These are phyloP conservation scores for Colletotrichum musae DNA, from an alignment of 2,329 filamentous ascomycete genomes.

Conservation along the genomic window DNA sequence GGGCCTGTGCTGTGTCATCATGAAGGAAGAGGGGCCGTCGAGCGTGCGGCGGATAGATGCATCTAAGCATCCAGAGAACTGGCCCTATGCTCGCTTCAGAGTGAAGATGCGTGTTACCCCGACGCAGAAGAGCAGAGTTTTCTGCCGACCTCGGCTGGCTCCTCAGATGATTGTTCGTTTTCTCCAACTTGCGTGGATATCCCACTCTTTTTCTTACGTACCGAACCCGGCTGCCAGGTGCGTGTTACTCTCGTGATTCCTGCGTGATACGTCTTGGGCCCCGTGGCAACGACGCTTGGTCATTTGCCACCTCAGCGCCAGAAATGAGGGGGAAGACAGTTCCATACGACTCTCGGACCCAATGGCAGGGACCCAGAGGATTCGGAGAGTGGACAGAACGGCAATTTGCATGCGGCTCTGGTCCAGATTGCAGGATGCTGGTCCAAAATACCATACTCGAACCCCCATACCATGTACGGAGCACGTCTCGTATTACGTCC, in stretches of 20 bases:
- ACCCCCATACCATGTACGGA: no score
- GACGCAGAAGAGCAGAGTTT: not conserved
- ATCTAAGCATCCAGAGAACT: not conserved
- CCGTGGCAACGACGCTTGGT: no score
- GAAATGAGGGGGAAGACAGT: not conserved
- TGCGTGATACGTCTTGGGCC: no score
- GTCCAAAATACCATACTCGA: no score
- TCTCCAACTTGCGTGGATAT: no score
- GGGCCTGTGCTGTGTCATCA: not conserved
- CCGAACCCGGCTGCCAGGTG: no score
- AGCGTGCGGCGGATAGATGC: not conserved
- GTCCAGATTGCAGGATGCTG: not conserved
- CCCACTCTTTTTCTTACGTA: no score
- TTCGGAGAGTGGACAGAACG: not conserved
- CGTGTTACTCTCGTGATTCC: no score
- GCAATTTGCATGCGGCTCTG: not conserved
- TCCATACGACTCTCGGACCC: not conserved
- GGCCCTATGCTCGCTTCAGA: not conserved
- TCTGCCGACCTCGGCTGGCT: slow-evolving; percentile 3
- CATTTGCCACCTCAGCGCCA: no score
- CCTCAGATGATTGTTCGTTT: not conserved
- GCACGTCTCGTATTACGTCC: no score
- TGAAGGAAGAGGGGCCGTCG: not conserved
- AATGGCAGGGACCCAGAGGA: not conserved
- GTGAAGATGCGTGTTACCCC: not conserved